Conservation (phyloP, 805 yeast species). For the Kuraishia piskuri region DNA sequence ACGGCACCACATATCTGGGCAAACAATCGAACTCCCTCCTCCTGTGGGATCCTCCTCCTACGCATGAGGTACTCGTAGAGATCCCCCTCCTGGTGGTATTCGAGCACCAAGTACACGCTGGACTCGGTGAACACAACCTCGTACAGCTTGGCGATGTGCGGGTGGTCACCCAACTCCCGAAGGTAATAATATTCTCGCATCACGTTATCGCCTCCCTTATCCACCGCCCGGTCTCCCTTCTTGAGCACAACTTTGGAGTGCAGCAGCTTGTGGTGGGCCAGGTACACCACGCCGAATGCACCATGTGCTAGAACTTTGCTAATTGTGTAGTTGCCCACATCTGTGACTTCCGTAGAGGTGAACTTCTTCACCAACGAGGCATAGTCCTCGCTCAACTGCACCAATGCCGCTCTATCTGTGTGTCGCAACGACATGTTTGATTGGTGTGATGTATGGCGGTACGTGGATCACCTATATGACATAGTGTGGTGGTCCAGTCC, state of each 20-base stretch:
- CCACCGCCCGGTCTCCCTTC: slow-evolving; percentile 39
- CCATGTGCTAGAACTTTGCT: slow-evolving; percentile 81
- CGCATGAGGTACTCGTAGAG: slow-evolving; percentile 58
- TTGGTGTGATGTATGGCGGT: background rate
- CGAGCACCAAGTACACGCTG: slow-evolving; percentile 79
- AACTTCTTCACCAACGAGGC: slow-evolving; percentile 27
- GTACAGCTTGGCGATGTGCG: slow-evolving; percentile 74
- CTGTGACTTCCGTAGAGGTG: slow-evolving; percentile 35
- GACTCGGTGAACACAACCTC: slow-evolving; percentile 80
- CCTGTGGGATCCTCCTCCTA: slow-evolving; percentile 38
- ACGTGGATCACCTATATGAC: too few species aligned
- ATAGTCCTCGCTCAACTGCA: slow-evolving; percentile 24
- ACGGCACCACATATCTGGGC: slow-evolving; percentile 60
- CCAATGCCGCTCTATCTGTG: background rate
- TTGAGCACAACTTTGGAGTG: slow-evolving; percentile 77
- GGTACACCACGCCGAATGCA: slow-evolving; percentile 83
- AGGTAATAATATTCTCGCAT: slow-evolving; percentile 89
- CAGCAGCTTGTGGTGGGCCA: slow-evolving; percentile 73
- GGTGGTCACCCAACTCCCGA: slow-evolving; percentile 65
- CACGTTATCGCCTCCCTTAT: slow-evolving; percentile 70
- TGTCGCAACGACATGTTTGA: background rate
- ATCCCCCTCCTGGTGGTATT: slow-evolving; percentile 81
- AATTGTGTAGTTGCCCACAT: slow-evolving; percentile 77
- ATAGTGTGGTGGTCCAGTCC: too few species aligned
- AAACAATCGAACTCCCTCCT: slow-evolving; percentile 45